These are phyloP conservation scores for Cairneyella variabilis DNA, from an alignment of 495 filamentous ascomycete genomes.

Conservation along the genomic window DNA sequence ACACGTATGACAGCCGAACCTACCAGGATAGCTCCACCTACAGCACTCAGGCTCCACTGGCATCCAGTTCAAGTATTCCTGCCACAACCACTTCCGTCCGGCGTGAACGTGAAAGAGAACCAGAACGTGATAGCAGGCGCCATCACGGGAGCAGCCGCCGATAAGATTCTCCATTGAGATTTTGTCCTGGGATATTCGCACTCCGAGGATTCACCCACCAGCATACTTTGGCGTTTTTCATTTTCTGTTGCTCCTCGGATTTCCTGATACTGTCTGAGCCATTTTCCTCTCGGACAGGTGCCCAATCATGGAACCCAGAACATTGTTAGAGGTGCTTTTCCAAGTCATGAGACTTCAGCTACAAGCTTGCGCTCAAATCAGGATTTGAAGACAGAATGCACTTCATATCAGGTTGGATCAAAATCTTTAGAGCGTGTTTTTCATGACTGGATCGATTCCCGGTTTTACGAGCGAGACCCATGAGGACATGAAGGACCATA, in stretches of 20 bases:
- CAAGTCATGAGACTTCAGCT: conserved; percentile 12
- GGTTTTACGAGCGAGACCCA: conserved; percentile 13
- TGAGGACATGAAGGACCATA: conserved; percentile 15
- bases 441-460: conserved; percentile 19
- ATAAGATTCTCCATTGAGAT: conserved; percentile 15
- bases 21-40: conserved; percentile 13
- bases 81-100: conserved; percentile 7
- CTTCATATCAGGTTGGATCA: conserved; percentile 8
- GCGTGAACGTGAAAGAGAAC: conserved; percentile 18
- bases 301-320: conserved; percentile 14
- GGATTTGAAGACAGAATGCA: conserved; percentile 3
- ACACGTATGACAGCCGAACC: not conserved
- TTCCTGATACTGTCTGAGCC: conserved; percentile 14
- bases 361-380: conserved; percentile 14
- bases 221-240: conserved; percentile 26
- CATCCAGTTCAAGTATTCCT: conserved; percentile 5
- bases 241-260: conserved; percentile 15
- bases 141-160: conserved; percentile 6
- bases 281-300: conserved; percentile 11
- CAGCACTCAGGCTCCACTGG: conserved; percentile 14
- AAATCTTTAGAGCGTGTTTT: conserved; percentile 12
- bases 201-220: conserved; percentile 7
- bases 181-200: conserved; percentile 13
- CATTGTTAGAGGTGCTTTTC: conserved; percentile 13
- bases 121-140: conserved; percentile 17